Evolutionary conservation across 192 early-diverging fungal species (phyloP).

Genomic region (Geranomyces michiganensis): DNA sequence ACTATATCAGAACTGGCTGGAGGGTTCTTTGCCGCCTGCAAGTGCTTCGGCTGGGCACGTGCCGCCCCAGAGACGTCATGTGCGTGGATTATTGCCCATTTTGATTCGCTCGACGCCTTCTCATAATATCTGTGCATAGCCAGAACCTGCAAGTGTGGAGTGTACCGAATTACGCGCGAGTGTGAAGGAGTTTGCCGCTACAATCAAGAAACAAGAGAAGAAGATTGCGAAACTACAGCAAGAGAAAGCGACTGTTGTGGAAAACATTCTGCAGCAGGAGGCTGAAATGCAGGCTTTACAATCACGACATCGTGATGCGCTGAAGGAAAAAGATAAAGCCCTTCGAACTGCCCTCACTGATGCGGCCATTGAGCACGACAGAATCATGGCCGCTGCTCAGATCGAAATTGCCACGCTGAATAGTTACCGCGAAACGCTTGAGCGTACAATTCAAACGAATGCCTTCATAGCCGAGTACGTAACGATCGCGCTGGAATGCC

Average conservation of each 20-base stretch:
- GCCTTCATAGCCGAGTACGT: constrained; percentile 1
- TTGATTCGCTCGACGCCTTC: too few relatives aligned
- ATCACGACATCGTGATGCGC: neutral
- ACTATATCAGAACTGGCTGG: too few relatives aligned
- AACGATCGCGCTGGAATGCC: neutral
- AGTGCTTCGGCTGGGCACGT: too few relatives aligned
- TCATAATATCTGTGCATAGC: too few relatives aligned
- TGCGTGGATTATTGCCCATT: too few relatives aligned
- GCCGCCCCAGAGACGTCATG: too few relatives aligned
- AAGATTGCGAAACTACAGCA: too few relatives aligned
- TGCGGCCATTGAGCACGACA: neutral
- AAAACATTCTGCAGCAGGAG: neutral
- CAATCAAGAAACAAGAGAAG: neutral
- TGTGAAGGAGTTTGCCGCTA: neutral
- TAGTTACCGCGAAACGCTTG: neutral
- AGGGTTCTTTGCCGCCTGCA: too few relatives aligned
- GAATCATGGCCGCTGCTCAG: neutral
- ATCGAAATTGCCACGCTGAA: neutral
- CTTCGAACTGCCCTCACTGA: neutral
- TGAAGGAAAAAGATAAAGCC: constrained; percentile 11
- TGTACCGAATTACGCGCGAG: neutral
- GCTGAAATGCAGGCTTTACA: neutral
- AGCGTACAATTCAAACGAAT: neutral
- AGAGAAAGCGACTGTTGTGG: too few relatives aligned
- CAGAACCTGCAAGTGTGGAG: neutral